Percentiles rank a stretch among this genome's conserved stretches.
Conservation (phyloP, 2,329 filamentous ascomycete species). For the Teratosphaeria zuluensis region DNA sequence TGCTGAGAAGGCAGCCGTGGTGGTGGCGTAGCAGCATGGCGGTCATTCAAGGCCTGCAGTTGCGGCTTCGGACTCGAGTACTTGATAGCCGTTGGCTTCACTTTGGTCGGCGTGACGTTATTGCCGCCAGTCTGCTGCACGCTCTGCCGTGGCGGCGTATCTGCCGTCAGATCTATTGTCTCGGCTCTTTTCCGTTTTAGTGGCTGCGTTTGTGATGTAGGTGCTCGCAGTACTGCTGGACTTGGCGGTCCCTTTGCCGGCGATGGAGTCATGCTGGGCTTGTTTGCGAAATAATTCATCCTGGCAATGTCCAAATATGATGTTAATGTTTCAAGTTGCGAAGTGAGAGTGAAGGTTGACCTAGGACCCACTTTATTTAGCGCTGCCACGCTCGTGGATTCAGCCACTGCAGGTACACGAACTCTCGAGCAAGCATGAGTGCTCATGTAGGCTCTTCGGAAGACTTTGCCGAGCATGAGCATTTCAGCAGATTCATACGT, state of each 20-base stretch:
- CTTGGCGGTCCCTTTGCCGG: background rate
- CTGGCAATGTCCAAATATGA: background rate
- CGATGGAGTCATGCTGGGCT: background rate
- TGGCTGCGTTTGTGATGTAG: background rate
- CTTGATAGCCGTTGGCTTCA: background rate
- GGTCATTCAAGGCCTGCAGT: background rate
- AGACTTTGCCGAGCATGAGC: background rate
- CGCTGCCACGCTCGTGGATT: background rate
- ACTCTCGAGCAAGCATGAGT: background rate
- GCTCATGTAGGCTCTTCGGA: background rate
- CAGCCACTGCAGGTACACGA: background rate
- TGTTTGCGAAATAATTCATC: background rate
- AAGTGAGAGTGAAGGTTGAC: background rate
- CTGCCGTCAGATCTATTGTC: conserved; percentile 3
- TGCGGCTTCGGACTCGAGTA: background rate
- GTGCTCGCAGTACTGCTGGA: background rate
- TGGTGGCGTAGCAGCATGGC: background rate
- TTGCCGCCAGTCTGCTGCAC: conserved; percentile 1
- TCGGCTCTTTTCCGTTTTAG: conserved; percentile 8
- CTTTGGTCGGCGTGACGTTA: background rate
- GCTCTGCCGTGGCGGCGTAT: background rate
- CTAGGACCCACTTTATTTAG: background rate
- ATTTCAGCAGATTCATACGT: background rate
- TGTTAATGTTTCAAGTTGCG: background rate
- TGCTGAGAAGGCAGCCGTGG: background rate